Evolutionary conservation across 148 eudicot species (phyloP).

Genomic region (Chenopodium quinoa): DNA sequence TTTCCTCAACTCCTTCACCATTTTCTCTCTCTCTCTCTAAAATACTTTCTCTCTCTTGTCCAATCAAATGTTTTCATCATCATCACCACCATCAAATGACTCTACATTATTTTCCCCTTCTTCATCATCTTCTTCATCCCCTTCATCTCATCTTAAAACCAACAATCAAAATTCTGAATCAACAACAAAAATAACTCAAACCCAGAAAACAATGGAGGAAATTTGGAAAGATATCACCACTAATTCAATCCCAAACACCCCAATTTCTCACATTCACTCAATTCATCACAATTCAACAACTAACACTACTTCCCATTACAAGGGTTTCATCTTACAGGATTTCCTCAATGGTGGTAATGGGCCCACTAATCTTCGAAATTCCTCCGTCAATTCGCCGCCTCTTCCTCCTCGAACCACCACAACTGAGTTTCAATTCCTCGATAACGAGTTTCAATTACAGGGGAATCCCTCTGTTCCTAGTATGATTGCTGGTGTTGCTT

Average conservation of each 20-base stretch:
- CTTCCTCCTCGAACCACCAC: conserved; percentile 15
- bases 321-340: conserved; percentile 33
- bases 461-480: background rate
- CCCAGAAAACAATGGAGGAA: conserved; percentile 36
- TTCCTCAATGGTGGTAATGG: conserved; percentile 25
- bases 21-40: background rate
- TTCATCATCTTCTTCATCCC: conserved; percentile 2
- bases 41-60: background rate
- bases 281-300: background rate
- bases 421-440: conserved; percentile 14
- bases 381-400: conserved; percentile 3
- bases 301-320: background rate
- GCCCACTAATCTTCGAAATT: background rate
- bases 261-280: conserved; percentile 9
- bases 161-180: too few relatives aligned
- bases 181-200: background rate
- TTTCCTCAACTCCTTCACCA: too few relatives aligned
- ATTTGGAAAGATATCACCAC: conserved; percentile 43
- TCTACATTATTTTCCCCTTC: background rate
- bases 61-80: conserved; percentile 18
- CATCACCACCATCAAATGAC: background rate
- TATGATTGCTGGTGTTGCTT: background rate
- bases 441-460: background rate
- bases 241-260: conserved; percentile 30
- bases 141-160: background rate